Conservation (phyloP, 306 rosid genomes). For the Casuarina equisetifolia region DNA sequence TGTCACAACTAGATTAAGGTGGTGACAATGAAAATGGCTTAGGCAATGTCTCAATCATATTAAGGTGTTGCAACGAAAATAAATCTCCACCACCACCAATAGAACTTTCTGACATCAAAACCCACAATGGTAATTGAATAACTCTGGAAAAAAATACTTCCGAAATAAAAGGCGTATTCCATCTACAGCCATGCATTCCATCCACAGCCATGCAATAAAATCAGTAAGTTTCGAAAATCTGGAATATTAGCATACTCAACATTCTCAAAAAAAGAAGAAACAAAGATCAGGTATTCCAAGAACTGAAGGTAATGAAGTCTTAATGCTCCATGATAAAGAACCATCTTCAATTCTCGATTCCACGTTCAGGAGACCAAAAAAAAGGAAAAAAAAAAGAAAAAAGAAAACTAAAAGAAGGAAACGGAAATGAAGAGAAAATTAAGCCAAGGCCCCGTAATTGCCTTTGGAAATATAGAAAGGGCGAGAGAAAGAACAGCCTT, state of each 20-base stretch:
- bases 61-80: background rate
- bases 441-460: background rate
- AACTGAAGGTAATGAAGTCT: constrained; percentile 1
- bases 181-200: background rate
- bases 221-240: background rate
- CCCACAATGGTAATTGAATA: background rate
- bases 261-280: background rate
- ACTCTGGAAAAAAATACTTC: background rate
- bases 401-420: too few species aligned
- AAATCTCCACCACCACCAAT: background rate
- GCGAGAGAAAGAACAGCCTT: background rate
- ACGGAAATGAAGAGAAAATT: background rate
- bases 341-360: background rate
- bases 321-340: background rate
- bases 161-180: background rate
- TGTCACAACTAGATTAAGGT: background rate
- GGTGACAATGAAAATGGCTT: background rate
- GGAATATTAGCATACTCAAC: background rate
- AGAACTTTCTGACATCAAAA: background rate
- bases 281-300: background rate
- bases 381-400: background rate
- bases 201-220: background rate
- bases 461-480: background rate
- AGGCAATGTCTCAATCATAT: background rate
- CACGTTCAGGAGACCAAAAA: background rate